Evolutionary conservation across 179 eudicot species (phyloP), one percentile per base, ranked within the genome.

Genomic region (Sideroxylon spinosum): DNA sequence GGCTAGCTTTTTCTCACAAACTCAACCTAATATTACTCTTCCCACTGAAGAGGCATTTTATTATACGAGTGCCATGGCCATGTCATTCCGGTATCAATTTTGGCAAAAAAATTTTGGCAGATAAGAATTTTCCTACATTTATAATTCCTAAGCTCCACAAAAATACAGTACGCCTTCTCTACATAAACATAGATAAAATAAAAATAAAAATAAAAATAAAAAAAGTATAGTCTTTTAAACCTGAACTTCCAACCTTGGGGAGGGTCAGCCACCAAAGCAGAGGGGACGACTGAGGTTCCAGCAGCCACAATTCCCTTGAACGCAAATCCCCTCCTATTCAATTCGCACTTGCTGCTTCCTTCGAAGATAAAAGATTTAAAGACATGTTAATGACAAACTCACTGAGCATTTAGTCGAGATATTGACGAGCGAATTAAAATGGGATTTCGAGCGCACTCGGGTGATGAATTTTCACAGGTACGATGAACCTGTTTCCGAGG

Each of bases 251-350:
- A 32, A 90, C 98, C 95, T 90, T 86, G 84, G 81, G 84, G 74
- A 56, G 97, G 91, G 74, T 88, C 84, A 55, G 92, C 77, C 17
- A 86, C 78, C 71, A 86, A 74, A 72, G 97, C 81, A 75, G 93
- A 85, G 16, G 85, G 87, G 81, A 89, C 79, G 26, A 86, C 88
- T 29, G 98, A 84, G 85, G 89, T 76, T 70, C 97, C 98, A 50
- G 92, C 87, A 61, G 93, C 97, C n/a, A 91, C 88, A 83, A 90
- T 86, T 65, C 97, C 97, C 73, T 79, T 89, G 53, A 90, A 76
- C 72, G 90, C 87, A 60, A 95, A 83, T 74, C 87, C 86, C 81
- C 98, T 87, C 81, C 98, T 86, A 75, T 85, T 88, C 73, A 93
- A 82, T 79, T 84, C 81, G 80, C 89, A 86, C 76, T 79, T 90